Base-by-base conservation (phyloP, 2,329 filamentous ascomycete species). In the Epichloe hybrida region DNA sequence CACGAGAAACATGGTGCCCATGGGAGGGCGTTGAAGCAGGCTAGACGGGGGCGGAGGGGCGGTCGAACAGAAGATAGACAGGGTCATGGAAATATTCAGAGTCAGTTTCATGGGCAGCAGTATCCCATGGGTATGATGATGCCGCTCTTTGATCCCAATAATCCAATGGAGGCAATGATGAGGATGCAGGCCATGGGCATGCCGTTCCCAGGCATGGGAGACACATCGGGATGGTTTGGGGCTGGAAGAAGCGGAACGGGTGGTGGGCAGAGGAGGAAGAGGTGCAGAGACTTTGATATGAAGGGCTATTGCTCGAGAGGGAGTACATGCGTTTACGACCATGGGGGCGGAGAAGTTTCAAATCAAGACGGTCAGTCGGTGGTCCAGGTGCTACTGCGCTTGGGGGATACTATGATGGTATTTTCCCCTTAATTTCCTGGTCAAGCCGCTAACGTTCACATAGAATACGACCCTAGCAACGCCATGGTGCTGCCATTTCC, bases 221-320 rank as follows among this genome's bases (percentile, higher is more conserved):
- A 58, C 70, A 64, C 55, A 67, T 57, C 56, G 55, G 12, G 59
- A 43, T 39, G 51, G 37, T 42, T 50, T 17, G 49, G 40, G 12
- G 46, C n/a, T 17, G 44, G 9, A 17, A 38, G 27, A 20, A 55
- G 58, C 27, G 54, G 53, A 15, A 57, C 56, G n/a, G 53, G 50
- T 13, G 50, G 41, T 62, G 40, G 61, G 61, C 39, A 70, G 66
- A 55, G n/a, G 23, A 46, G 37, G 20, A 47, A 31, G 51, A 72
- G 79, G 52, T 90, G 86, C 60, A 73, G 77, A 52, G 82, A 88
- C 62, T 88, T 85, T 58, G 83, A 88, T 52, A 77, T 69, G 1
- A 86, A 86, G 57, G 86, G 86, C 0, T 87, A 77, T 59, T 90
- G 86, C 61, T 74, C 80, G 5, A 70, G 80, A 39, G 84, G 84